Base-by-base conservation (phyloP, 345 rosid genomes). In the Firmiana major region DNA sequence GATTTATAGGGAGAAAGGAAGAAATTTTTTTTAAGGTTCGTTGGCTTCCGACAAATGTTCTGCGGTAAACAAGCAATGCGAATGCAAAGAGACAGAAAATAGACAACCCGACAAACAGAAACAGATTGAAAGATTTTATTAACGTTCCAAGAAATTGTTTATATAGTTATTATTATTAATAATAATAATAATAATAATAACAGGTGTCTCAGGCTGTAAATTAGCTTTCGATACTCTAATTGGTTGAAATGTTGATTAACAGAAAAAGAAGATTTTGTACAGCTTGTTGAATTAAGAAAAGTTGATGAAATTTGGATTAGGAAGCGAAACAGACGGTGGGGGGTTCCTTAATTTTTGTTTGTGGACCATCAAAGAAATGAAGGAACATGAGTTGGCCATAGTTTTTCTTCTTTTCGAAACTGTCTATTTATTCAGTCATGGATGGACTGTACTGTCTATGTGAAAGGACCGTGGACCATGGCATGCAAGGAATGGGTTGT, bases 41-140 rank as follows among this genome's bases (percentile, higher is more conserved):
- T 58, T 72, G 60, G 76, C 65, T 75, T 73, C 79, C 80, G 86
- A 81, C 85, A 78, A 59, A 80, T 42, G 77, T 78, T 81, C 84
- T 76, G 78, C 70, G 80, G 75, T 55, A 62, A 45, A 75, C 70
- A 62, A 59, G 24, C 40, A 40, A 34, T 34, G 40, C 1, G 43
- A 40, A 34, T 34, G 31, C 1, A 51, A 45, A 76, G 54, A 22
- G 22, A 40, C 76, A 73, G 11, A 54, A 4, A 70, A 74, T 48
- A 53, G 84, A 80, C 70, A 73, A 75, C 42, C 43, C 7, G 78
- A 80, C 74, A 78, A 78, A 77, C 22, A 36, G 31, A 64, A 76
- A 63, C 77, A 63, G 79, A 75, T 71, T 75, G 73, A 28, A 62
- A 51, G 64, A 53, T 58, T 40, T 66, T 66, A 71, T 6, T 70